phyloP scores from a whole-genome alignment of 2,329 filamentous ascomycete species.

The Botryosphaeria agaves region DNA sequence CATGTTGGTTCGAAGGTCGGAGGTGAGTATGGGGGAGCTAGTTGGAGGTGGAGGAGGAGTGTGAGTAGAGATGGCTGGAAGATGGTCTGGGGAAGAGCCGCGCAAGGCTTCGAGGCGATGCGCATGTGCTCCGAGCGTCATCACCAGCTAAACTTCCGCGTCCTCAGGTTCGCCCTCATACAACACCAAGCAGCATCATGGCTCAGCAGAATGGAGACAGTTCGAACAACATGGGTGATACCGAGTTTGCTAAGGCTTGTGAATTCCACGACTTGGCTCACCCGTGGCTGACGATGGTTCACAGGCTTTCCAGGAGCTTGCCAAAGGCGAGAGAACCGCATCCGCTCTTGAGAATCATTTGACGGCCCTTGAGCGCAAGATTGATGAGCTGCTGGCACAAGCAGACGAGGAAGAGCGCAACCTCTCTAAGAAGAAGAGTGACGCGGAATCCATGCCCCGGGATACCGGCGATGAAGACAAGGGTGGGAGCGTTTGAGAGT shows the following conservation, averaged over 20 bases:
- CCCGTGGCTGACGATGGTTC: background rate
- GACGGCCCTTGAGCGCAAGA: conserved; percentile 34
- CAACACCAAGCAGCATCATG: background rate
- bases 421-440: too few relatives aligned
- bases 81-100: conserved; percentile 1
- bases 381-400: conserved; percentile 33
- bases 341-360: conserved; percentile 37
- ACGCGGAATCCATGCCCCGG: too few relatives aligned
- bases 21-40: conserved; percentile 1
- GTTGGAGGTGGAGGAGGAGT: conserved; percentile 1
- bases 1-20: conserved; percentile 37
- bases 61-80: conserved; percentile 1
- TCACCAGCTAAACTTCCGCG: background rate
- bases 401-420: conserved; percentile 24
- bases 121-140: background rate
- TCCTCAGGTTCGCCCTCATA: background rate
- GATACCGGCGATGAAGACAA: too few relatives aligned
- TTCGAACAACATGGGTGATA: conserved; percentile 3
- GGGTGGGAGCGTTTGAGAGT: too few relatives aligned
- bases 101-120: background rate
- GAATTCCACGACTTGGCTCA: background rate
- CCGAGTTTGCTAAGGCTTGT: conserved; percentile 6
- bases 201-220: background rate
- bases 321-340: conserved; percentile 38
- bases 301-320: conserved; percentile 32